phyloP scores from a whole-genome alignment of 2,329 filamentous ascomycete species.

The Cylindrodendrum hubeiense region DNA sequence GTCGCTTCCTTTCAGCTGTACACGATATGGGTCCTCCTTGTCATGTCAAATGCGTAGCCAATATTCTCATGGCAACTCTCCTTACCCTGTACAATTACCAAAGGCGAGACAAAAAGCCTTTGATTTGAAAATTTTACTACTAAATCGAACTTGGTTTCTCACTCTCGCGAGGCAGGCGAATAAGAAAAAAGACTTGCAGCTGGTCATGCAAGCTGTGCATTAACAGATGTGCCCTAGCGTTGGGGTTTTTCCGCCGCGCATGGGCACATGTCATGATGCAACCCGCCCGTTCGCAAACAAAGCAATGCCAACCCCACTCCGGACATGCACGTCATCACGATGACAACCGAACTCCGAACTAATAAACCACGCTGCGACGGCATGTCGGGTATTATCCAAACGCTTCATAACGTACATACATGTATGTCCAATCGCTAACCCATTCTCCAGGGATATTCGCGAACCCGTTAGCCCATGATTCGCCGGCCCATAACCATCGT shows the following conservation, averaged over 20 bases:
- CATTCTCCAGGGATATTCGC: not conserved
- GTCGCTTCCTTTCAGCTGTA: no score
- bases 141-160: not conserved
- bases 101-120: not conserved
- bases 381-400: constrained; percentile 1
- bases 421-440: constrained; percentile 3
- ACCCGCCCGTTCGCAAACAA: not conserved
- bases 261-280: constrained; percentile 14
- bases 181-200: not conserved
- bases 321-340: constrained; percentile 7
- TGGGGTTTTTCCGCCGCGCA: not conserved
- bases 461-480: not conserved
- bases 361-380: not conserved
- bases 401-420: constrained; percentile 9
- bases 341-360: not conserved
- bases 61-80: not conserved
- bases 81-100: not conserved
- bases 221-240: not conserved
- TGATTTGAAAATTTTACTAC: no score
- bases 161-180: not conserved
- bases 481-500: not conserved
- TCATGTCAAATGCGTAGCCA: not conserved
- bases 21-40: not conserved
- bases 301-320: constrained; percentile 6
- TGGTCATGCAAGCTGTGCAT: not conserved